Evolutionary conservation across 805 yeast species (phyloP).

Genomic region (Lipomyces sp.): DNA sequence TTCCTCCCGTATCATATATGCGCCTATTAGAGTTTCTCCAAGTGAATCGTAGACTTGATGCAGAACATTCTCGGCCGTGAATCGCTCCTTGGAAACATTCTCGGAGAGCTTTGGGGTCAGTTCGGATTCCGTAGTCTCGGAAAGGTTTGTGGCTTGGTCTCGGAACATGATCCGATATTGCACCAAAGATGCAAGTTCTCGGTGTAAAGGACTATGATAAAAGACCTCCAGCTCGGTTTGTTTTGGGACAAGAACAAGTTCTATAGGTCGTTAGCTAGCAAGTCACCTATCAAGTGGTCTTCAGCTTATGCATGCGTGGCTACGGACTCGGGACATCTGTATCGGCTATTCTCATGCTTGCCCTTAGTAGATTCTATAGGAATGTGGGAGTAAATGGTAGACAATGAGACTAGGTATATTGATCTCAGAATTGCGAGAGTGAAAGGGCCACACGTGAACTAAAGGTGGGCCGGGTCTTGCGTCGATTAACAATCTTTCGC

Average conservation of each 20-base stretch:
- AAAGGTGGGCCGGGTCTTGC: too few species aligned
- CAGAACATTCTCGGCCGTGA: not conserved
- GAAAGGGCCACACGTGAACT: too few species aligned
- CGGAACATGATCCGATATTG: not conserved
- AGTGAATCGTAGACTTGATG: not conserved
- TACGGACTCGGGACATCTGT: not conserved
- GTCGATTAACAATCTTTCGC: too few species aligned
- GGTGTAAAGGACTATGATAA: constrained; percentile 1
- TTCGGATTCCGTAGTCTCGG: not conserved
- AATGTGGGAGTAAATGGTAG: not conserved
- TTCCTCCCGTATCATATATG: not conserved
- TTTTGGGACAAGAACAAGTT: not conserved
- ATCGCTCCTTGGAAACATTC: not conserved
- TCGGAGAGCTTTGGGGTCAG: not conserved
- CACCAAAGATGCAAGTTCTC: not conserved
- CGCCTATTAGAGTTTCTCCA: not conserved
- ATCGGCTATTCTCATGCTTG: not conserved
- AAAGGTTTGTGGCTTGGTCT: too few species aligned
- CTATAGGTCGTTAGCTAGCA: not conserved
- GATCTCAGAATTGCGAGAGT: too few species aligned
- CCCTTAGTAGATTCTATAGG: not conserved
- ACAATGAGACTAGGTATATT: too few species aligned
- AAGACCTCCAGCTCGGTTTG: not conserved
- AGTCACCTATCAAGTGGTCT: not conserved
- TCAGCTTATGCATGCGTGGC: not conserved